Evolutionary conservation across 2,329 filamentous ascomycete genomes (phyloP), one percentile per base, ranked within the genome.

Genomic region (Mycosphaerelloides madeirae): DNA sequence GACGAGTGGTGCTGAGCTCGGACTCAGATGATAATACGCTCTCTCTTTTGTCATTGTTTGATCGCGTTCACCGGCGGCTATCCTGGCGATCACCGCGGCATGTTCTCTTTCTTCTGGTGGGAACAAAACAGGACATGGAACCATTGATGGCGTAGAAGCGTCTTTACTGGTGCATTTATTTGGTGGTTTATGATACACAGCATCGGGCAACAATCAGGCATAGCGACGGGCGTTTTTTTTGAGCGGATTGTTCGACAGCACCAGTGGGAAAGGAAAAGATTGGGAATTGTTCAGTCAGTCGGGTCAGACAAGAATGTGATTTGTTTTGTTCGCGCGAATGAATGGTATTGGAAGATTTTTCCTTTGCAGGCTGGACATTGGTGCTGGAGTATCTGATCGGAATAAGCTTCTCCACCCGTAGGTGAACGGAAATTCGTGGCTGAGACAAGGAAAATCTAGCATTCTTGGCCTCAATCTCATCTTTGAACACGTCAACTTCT

Each of bases 1-100:
- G 31, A 38, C 36, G 9, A 45, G 43, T 22, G 34, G 36, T 34
- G 36, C 32, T 45, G 36, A 18, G 9, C 8, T 18, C 14, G 31
- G 31, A 32, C 33, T 12, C 19, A 36, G 33, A 18, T 35, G 33
- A 35, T 12, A 18, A 3, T 16, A 14, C 31, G 7, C 7, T 6
- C 16, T 19, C n/a, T 35, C n/a, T 18, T 12, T 12, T 35, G 9
- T 35, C 16, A 8, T 18, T 35, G 15, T 35, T 35, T 35, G 14
- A 19, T 35, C 9, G 33, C 33, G 33, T 35, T 35, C 15, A 35
- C 6, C 13, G 13, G 31, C n/a, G n/a, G 8, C n/a, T 29, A 29
- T n/a, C 28, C 28, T 29, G 28, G 28, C 28, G 28, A n/a, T 29
- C n/a, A n/a, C n/a, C n/a, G n/a, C 28, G 8, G 28, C 28, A 9